Base-by-base conservation (phyloP, 1,284 basidiomycete genomes). In the Chalciporus sp. region DNA sequence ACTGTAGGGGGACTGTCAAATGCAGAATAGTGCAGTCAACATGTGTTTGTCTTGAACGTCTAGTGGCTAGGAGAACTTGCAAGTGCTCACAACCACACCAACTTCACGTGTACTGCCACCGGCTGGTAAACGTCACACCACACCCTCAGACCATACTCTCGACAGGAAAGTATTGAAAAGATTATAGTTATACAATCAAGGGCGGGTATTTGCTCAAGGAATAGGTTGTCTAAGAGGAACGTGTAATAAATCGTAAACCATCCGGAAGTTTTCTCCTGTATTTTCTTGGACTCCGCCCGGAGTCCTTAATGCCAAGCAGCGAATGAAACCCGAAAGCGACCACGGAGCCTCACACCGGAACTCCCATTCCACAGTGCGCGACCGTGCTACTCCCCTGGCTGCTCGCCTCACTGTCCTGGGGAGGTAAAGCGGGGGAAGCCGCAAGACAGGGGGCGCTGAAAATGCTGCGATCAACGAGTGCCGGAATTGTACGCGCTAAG, bases 371-470 rank as follows among this genome's bases (percentile, higher is more conserved):
- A 14, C 44, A 52, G 14, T 19, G 42, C 4, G 40, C 28, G 11
- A 39, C 28, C 7, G 10, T 23, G 23, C 23, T 6, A 23, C 23
- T 23, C 23, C 23, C 23, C 23, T 23, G 23, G 23, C 23, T 23
- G 6, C 23, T 23, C 23, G 23, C 23, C 2, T 23, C 23, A 6
- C 23, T 23, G 23, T 23, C 23, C 6, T 23, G 2, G 12, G 23
- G 6, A 42, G 40, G 19, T 14, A 42, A 17, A 1, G 52, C 47
- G 45, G 52, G 58, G 1, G 41, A 40, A 43, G 58, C 56, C 7
- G 58, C 62, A 43, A 74, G 58, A 49, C 72, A 77, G 1, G 77
- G 75, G 5, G 77, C 77, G 33, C 65, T 69, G 62, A 80, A 81
- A 40, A 82, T 68, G 20, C 73, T 70, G 12, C 79, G 74, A 54